Conservation (phyloP, 192 early-diverging fungal genomes). For the Umbelopsis sp. region DNA sequence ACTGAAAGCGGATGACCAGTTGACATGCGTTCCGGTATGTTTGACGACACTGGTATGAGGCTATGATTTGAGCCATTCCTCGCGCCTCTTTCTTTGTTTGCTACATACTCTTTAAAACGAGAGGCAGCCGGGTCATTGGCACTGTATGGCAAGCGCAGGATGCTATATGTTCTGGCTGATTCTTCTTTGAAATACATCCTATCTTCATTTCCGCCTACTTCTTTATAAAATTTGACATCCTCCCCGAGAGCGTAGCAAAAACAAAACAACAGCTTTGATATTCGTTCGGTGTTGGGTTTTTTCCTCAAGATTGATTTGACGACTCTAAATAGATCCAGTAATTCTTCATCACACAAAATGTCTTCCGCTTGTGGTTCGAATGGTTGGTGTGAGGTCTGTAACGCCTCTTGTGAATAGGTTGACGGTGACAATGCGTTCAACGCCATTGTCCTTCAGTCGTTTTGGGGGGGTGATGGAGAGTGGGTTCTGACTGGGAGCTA, state of each 20-base stretch:
- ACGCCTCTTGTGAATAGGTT: not conserved
- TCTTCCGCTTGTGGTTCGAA: conserved; percentile 39
- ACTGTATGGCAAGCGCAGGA: not conserved
- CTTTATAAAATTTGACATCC: conserved; percentile 31
- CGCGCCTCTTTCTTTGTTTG: not conserved
- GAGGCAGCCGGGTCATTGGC: conserved; percentile 2
- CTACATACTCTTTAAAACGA: conserved; percentile 10
- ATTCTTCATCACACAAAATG: conserved; percentile 42
- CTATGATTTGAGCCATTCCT: not conserved
- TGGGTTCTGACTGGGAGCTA: not conserved
- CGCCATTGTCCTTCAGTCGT: not conserved
- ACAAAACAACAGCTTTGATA: conserved; percentile 40
- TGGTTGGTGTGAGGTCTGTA: not conserved
- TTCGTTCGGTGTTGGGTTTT: conserved; percentile 31
- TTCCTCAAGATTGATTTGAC: conserved; percentile 35
- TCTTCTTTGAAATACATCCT: conserved; percentile 20
- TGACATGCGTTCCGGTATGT: conserved; percentile 17
- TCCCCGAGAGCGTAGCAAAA: conserved; percentile 39
- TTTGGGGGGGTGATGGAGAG: not conserved
- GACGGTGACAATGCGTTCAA: conserved; percentile 20
- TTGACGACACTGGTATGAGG: not conserved
- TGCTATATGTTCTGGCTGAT: conserved; percentile 11
- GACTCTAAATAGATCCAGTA: conserved; percentile 38
- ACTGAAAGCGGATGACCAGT: conserved; percentile 18
- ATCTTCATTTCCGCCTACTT: conserved; percentile 10